Conservation (phyloP, 495 filamentous ascomycete genomes). For the Penicillium canariense region DNA sequence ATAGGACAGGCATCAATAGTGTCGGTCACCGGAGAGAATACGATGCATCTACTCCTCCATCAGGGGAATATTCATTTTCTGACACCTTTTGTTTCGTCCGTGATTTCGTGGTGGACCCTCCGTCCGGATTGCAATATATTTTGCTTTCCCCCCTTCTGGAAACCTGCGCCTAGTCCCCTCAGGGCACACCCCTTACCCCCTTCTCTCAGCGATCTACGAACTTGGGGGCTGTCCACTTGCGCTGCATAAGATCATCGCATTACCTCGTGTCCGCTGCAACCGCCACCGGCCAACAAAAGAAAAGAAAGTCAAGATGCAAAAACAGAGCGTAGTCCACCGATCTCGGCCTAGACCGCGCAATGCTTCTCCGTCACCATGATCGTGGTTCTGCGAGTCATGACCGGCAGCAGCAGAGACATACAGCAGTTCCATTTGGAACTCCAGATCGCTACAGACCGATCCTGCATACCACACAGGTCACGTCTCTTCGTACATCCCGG, state of each 20-base stretch:
- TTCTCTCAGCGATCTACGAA: not conserved
- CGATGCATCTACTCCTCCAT: too few relatives aligned
- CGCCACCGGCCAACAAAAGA: slow-evolving; percentile 16
- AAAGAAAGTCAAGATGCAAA: not conserved
- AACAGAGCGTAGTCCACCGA: not conserved
- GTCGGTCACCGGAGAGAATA: too few relatives aligned
- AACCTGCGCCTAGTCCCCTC: not conserved
- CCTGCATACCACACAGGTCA: not conserved
- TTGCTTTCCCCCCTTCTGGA: slow-evolving; percentile 1
- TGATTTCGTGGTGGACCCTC: not conserved
- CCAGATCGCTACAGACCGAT: not conserved
- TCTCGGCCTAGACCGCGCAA: not conserved
- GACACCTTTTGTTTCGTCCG: not conserved
- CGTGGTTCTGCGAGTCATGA: slow-evolving; percentile 3
- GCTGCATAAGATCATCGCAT: not conserved
- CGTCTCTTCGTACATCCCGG: not conserved
- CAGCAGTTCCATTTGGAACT: not conserved
- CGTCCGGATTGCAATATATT: not conserved
- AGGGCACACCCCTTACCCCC: not conserved
- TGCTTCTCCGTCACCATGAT: not conserved
- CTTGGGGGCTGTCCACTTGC: not conserved
- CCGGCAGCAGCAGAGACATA: not conserved
- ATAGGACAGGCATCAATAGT: too few relatives aligned
- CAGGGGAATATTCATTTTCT: not conserved
- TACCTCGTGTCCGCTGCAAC: slow-evolving; percentile 30